Evolutionary conservation across 106 monocot genomes (phyloP), one percentile per base, ranked within the genome.

Genomic region (Acorus calamus): DNA sequence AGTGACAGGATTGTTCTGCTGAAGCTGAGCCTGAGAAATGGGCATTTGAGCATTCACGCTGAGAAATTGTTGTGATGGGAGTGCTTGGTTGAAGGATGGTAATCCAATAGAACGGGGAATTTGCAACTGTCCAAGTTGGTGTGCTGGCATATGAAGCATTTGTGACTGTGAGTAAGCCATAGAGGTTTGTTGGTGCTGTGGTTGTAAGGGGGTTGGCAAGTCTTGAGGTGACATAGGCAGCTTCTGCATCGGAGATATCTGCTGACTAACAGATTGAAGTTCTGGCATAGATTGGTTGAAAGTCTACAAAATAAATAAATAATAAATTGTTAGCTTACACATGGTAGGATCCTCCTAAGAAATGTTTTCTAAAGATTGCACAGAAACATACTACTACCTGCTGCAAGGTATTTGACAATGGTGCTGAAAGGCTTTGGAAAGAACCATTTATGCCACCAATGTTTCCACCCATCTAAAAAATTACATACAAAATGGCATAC

Each of bases 161-260:
- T 79, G 88, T 11, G 49, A 64, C 50, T 88, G 87, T 28, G 81
- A 69, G 50, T 79, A 65, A 14, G 84, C 28, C 28, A 28, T 64
- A 7, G 73, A 53, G 45, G 59, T 62, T 73, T 82, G 88, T 44
- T 81, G 81, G 55, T 86, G 81, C 9, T 64, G 79, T 6, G 65
- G 66, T 52, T 80, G 81, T 7, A 79, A 11, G 46, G 81, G 56
- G 50, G 71, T 68, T 49, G 69, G 76, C 53, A 85, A 74, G 53
- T 83, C 61, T 66, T 88, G 84, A 10, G 86, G 70, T 4, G 81
- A 43, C 43, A 69, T 59, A 1, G 62, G 66, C 56, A 71, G 63
- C 62, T 85, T 98, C 56, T 91, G 85, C 48, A 92, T 52, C 49
- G 86, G 58, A 42, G 75, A 75, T 65, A 73, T 74, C 69, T 85